Evolutionary conservation across 2,329 filamentous ascomycete species (phyloP).

Genomic region (Aspergillus sp.): DNA sequence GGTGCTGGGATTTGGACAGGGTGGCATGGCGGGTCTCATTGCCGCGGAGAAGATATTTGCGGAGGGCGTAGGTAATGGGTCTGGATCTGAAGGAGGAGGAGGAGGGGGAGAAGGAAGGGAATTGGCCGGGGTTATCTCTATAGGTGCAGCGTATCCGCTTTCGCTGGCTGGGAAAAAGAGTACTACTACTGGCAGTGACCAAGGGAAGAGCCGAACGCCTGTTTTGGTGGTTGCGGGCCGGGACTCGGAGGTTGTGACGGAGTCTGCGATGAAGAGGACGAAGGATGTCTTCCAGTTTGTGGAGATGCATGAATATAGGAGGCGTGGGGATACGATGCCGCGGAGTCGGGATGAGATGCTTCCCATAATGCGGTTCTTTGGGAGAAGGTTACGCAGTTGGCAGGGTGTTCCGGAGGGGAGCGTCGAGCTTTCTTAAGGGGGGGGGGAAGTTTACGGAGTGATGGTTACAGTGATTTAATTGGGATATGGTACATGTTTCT

Average conservation of each 20-base stretch:
- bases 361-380: slow-evolving; percentile 79
- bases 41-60: slow-evolving; percentile 48
- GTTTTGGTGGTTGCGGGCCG: slow-evolving; percentile 43
- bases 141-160: slow-evolving; percentile 44
- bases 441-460: neutral
- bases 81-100: slow-evolving; percentile 6
- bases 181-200: slow-evolving; percentile 3
- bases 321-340: slow-evolving; percentile 79
- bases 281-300: slow-evolving; percentile 67
- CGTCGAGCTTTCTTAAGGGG: slow-evolving; percentile 38
- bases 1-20: slow-evolving; percentile 68
- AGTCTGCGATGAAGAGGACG: slow-evolving; percentile 62
- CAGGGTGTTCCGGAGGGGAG: slow-evolving; percentile 48
- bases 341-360: slow-evolving; percentile 78
- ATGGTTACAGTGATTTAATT: neutral
- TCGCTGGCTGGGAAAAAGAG: slow-evolving; percentile 32
- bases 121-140: slow-evolving; percentile 41
- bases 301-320: slow-evolving; percentile 67
- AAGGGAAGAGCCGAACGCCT: slow-evolving; percentile 40
- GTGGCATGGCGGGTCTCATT: slow-evolving; percentile 62
- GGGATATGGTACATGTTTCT: slow-evolving; percentile 12
- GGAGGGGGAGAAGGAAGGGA: slow-evolving; percentile 9
- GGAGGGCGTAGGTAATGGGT: neutral
- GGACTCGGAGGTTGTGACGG: slow-evolving; percentile 55
- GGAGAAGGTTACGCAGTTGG: slow-evolving; percentile 42